phyloP scores from a whole-genome alignment of 2,329 filamentous ascomycete species.

The Malbranchea cinnamomea region DNA sequence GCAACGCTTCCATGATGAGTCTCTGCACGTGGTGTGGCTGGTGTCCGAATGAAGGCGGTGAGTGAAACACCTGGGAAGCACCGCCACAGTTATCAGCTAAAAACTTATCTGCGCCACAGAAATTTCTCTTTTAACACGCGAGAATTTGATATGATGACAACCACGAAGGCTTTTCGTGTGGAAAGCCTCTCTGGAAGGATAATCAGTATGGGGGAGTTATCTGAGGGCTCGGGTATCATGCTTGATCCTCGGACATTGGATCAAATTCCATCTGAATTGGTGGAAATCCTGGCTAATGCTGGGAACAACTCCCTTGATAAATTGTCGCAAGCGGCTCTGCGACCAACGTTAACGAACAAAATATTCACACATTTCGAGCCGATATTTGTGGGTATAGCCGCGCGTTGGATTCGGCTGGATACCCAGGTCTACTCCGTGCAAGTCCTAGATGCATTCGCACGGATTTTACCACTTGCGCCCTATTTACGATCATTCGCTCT shows the following conservation, averaged over 20 bases:
- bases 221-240: constrained; percentile 36
- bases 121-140: too few species aligned
- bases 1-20: too few species aligned
- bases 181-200: constrained; percentile 8
- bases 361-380: constrained; percentile 62
- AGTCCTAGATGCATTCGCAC: constrained; percentile 58
- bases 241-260: constrained; percentile 36
- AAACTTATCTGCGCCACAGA: too few species aligned
- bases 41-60: too few species aligned
- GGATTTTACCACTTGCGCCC: constrained; percentile 67
- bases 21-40: too few species aligned
- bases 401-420: constrained; percentile 49
- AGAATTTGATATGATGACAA: too few species aligned
- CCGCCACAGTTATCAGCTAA: too few species aligned
- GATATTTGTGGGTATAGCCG: constrained; percentile 67
- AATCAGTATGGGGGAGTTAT: constrained; percentile 23
- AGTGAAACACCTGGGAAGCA: too few species aligned
- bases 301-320: constrained; percentile 48
- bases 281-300: constrained; percentile 47
- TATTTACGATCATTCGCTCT: constrained; percentile 61
- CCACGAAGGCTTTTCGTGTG: too few species aligned
- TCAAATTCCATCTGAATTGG: constrained; percentile 54
- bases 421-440: constrained; percentile 19
- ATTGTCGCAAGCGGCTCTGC: constrained; percentile 55
- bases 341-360: constrained; percentile 34